phyloP scores from a whole-genome alignment of 2,329 filamentous ascomycete species.

The Neopestalotiopsis sp. region DNA sequence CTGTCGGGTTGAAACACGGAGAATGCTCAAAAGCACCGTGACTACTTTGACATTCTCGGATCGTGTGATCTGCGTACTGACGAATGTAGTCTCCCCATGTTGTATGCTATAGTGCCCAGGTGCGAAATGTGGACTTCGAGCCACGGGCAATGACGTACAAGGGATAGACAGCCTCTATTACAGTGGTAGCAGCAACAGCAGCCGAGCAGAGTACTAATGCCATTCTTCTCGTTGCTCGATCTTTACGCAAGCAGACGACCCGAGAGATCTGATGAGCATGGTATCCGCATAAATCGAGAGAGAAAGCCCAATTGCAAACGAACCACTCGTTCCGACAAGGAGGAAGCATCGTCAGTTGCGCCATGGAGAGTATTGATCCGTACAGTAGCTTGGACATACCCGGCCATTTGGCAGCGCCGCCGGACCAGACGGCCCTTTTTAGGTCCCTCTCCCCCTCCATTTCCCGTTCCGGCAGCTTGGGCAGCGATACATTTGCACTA shows the following conservation, averaged over 20 bases:
- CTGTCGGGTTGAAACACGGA: background rate
- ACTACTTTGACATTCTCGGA: background rate
- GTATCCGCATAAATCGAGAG: background rate
- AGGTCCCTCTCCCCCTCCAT: background rate
- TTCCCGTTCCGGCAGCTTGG: constrained; percentile 17
- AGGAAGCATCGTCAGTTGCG: too few relatives aligned
- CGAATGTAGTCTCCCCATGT: background rate
- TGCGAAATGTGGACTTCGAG: background rate
- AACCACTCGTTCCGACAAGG: background rate
- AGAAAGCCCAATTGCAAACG: too few relatives aligned
- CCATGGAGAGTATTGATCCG: too few relatives aligned
- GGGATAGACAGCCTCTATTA: background rate
- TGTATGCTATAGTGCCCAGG: background rate
- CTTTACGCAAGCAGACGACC: too few relatives aligned
- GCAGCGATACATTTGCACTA: constrained; percentile 16
- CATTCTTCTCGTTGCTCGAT: too few relatives aligned
- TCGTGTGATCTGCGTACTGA: constrained; percentile 7
- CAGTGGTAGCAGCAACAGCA: background rate
- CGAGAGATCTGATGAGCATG: background rate
- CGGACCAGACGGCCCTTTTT: background rate
- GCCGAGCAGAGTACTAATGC: background rate
- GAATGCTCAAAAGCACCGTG: background rate
- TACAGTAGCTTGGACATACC: too few relatives aligned
- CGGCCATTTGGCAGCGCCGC: background rate
- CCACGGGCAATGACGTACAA: background rate